phyloP scores from a whole-genome alignment of 2,329 filamentous ascomycete species.

The Gyromitra esculenta region DNA sequence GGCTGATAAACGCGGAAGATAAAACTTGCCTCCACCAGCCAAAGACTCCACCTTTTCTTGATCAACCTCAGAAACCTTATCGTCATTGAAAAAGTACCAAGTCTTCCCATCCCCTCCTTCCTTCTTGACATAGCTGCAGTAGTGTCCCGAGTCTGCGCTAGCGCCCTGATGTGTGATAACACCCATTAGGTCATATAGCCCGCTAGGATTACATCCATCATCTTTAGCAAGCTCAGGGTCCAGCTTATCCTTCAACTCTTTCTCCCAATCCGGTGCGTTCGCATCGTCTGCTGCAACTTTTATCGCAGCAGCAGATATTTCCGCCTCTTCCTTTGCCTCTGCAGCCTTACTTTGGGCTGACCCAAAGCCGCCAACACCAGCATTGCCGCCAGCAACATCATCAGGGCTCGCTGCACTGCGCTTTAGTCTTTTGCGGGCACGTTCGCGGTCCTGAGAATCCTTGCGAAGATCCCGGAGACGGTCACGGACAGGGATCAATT shows the following conservation, averaged over 20 bases:
- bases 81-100: slow-evolving; percentile 99
- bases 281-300: slow-evolving; percentile 59
- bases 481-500: slow-evolving; percentile 90
- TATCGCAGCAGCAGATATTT: slow-evolving; percentile 54
- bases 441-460: slow-evolving; percentile 86
- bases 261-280: slow-evolving; percentile 67
- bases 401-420: slow-evolving; percentile 65
- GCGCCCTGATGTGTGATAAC: slow-evolving; percentile 97
- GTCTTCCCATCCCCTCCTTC: slow-evolving; percentile 74
- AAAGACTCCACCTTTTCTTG: slow-evolving; percentile 90
- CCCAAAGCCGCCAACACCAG: slow-evolving; percentile 52
- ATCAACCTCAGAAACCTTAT: slow-evolving; percentile 92
- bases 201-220: slow-evolving; percentile 87
- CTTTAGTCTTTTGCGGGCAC: slow-evolving; percentile 91
- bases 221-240: slow-evolving; percentile 78
- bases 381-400: slow-evolving; percentile 57
- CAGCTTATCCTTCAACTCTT: slow-evolving; percentile 83
- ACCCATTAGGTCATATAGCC: slow-evolving; percentile 91
- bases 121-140: slow-evolving; percentile 98
- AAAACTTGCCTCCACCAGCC: slow-evolving; percentile 78
- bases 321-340: slow-evolving; percentile 61
- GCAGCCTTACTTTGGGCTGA: slow-evolving; percentile 65
- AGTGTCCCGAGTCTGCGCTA: slow-evolving; percentile 96
- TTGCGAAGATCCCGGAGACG: slow-evolving; percentile 95
- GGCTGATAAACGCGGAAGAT: not conserved